Percentiles rank a stretch among this genome's conserved stretches.
These are phyloP conservation scores for Clitocybe nebularis DNA, from an alignment of 1,284 basidiomycete genomes.

Conservation along the genomic window DNA sequence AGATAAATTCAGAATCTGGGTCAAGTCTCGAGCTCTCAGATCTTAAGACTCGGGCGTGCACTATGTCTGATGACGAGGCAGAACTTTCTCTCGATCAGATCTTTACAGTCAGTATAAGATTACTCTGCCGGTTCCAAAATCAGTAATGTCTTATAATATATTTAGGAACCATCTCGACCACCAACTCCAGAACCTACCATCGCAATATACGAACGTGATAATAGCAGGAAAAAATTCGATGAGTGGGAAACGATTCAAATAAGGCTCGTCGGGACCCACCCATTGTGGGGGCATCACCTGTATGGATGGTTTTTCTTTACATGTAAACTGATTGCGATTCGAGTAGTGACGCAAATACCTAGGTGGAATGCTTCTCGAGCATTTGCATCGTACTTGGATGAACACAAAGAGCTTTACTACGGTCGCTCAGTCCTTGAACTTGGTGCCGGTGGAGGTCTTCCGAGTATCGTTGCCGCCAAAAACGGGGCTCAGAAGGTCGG, in stretches of 20 bases:
- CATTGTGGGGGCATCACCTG: slow-evolving; percentile 90
- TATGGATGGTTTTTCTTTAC: slow-evolving; percentile 32
- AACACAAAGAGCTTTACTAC: slow-evolving; percentile 42
- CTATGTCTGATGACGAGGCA: slow-evolving; percentile 18
- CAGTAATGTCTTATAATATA: slow-evolving; percentile 5
- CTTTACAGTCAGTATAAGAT: slow-evolving; percentile 27
- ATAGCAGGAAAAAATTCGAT: slow-evolving; percentile 12
- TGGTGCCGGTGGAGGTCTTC: slow-evolving; percentile 90
- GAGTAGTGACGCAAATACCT: slow-evolving; percentile 2
- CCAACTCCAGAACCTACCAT: slow-evolving; percentile 57
- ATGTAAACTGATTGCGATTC: slow-evolving; percentile 5
- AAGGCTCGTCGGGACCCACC: slow-evolving; percentile 81
- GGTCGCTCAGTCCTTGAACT: slow-evolving; percentile 73
- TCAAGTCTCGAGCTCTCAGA: too few species aligned
- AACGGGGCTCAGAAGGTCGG: slow-evolving; percentile 58
- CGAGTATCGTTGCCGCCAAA: slow-evolving; percentile 70
- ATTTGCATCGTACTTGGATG: slow-evolving; percentile 72
- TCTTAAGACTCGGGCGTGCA: too few species aligned
- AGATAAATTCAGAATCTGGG: too few species aligned
- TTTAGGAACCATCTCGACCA: slow-evolving; percentile 46
- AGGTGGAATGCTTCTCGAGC: slow-evolving; percentile 87
- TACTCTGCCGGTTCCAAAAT: too few species aligned
- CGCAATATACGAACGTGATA: slow-evolving; percentile 40
- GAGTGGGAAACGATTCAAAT: slow-evolving; percentile 55
- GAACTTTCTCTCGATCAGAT: slow-evolving; percentile 24